Base-by-base conservation (phyloP, 2,329 filamentous ascomycete species). In the Fusarium udum region DNA sequence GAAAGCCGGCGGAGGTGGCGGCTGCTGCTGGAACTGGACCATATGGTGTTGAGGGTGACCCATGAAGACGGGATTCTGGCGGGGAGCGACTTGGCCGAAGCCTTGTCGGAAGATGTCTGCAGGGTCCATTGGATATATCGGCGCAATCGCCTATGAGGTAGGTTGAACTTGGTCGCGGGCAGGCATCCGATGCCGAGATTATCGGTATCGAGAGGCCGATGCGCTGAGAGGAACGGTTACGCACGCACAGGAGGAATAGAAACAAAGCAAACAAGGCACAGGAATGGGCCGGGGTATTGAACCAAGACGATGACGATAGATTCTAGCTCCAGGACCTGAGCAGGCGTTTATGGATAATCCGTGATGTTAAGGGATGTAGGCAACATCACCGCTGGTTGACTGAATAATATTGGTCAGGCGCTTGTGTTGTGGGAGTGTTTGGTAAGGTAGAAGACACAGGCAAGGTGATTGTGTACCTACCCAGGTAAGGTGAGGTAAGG, bases 51-150 rank as follows among this genome's bases (percentile, higher is more conserved):
- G 79, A 31, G 68, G 52, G 51, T 78, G 75, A 46, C 59, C 59
- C 60, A 77, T 77, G 80, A 82, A 71, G 42, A 75, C 72, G 42
- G 79, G 80, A 79, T 76, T 77, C 63, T 79, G 79, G 55, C 84
- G 82, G 51, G 84, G 83, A 71, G 80, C 82, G 67, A 84, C 82
- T 55, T 83, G 80, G 63, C 84, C 84, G 67, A 90, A 84, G 78
- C 87, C 89, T 79, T 89, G 89, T 74, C 87, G 88, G 77, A 91
- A 90, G 78, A 91, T 84, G 78, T 87, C 85, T 71, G 86, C 84
- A 73, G 87, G 85, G 79, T 92, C 88, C 90, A 92, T 92, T 74
- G 75, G 71, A 61, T 61, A 57, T 39, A 40, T 56, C 43, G 57
- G 60, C 49, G 52, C 34, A 40, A 37, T 51, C 61, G 61, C 53